Percentiles rank a stretch among this genome's conserved stretches.
phyloP scores from a whole-genome alignment of 1,139 yeast species.

The Geotrichum europaeum region DNA sequence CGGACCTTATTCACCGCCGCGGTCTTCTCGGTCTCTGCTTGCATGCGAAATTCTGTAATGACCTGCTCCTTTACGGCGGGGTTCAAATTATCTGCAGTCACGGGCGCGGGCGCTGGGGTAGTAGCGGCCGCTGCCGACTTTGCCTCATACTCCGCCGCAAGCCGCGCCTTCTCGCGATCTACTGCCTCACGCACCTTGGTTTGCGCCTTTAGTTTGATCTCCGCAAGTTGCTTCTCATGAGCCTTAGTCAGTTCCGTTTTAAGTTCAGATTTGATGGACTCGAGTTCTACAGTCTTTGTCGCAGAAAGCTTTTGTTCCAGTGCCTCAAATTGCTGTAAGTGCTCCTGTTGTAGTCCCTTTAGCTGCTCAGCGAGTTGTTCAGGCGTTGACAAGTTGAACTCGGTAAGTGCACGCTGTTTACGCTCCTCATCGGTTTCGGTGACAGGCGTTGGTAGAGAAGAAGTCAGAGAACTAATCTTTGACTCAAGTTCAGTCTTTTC shows the following conservation, averaged over 20 bases:
- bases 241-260: slow-evolving; percentile 1
- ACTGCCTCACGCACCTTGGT: slow-evolving; percentile 2
- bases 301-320: slow-evolving; percentile 3
- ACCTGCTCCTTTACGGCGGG: slow-evolving; percentile 6
- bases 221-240: slow-evolving; percentile 12
- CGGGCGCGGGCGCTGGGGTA: background rate
- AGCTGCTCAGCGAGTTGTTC: background rate
- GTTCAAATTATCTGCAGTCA: background rate
- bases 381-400: background rate
- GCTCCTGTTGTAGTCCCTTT: background rate
- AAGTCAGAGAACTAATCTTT: background rate
- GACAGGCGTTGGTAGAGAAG: background rate
- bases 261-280: slow-evolving; percentile 15
- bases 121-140: background rate
- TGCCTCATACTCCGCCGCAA: slow-evolving; percentile 1
- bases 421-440: background rate
- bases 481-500: background rate
- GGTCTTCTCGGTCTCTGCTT: slow-evolving; percentile 21
- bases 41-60: slow-evolving; percentile 9
- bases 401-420: background rate
- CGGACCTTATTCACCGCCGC: slow-evolving; percentile 21
- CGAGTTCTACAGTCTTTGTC: slow-evolving; percentile 23
- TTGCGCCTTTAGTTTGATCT: slow-evolving; percentile 2
- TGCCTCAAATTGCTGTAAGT: background rate
- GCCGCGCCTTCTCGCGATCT: background rate